Evolutionary conservation across 1,139 yeast genomes (phyloP), one percentile per base, ranked within the genome.

Genomic region (Candida mesenterica): DNA sequence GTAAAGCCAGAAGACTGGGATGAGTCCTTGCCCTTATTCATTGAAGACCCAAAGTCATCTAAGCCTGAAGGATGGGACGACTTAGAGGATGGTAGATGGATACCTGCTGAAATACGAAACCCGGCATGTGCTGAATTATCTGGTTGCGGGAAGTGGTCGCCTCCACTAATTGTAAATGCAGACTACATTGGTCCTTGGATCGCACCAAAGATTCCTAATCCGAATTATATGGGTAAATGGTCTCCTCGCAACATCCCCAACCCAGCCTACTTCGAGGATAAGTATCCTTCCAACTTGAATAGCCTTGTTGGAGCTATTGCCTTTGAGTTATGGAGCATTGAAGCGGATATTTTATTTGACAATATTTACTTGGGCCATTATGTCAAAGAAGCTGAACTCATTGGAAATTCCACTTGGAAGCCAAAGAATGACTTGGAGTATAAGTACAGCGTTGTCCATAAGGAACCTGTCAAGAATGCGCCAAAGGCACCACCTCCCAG

Each of bases 281-380:
- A 42, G 2, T 60, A 54, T 5, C 92, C 95, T 7, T 66, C 82
- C 4, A 67, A 79, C 46, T 61, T 87, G 44, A 32, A 38, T 13
- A 82, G 76, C 48, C 74, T 79, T 28, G 77, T 89, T 48, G 92
- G 89, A 18, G 95, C 85, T 6, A 52, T 90, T 36, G 96, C 96
- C 4, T 85, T 90, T 55, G 97, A 90, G 58, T 68, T 89, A 46
- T 89, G 96, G 96, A 78, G 94, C 38, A 82, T 89, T 82, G 84
- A 86, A 46, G 69, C 72, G 30, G 76, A 82, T 35, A 75, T 87
- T 33, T 50, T 86, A 53, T 87, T 90, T 55, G 88, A 87, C 59
- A 87, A 89, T 61, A 78, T 89, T 38, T 89, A 88, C 57, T 57
- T 90, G 43, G 97, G 97, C 10, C 92, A 86, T 53, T 79, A 87